Evolutionary conservation across 768 basidiomycete genomes (phyloP).

Genomic region (Macrocybe gigantea): DNA sequence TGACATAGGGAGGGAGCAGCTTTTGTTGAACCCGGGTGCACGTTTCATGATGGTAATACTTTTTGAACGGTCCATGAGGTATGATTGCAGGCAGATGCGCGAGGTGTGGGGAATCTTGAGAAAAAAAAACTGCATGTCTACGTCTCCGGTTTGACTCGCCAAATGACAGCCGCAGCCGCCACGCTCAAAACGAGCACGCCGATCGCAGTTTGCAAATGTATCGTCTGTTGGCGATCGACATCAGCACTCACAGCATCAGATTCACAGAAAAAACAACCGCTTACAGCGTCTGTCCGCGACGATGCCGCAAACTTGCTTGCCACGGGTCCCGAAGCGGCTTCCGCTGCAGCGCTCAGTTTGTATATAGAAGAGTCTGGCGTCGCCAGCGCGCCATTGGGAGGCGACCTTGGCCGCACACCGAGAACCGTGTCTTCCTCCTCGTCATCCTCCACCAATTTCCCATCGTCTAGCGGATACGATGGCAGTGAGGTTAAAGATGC

Average conservation of each 20-base stretch:
- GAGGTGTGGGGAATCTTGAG: too few relatives aligned
- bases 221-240: slow-evolving; percentile 13
- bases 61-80: too few relatives aligned
- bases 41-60: too few relatives aligned
- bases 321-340: neutral
- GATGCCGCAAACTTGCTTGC: too few relatives aligned
- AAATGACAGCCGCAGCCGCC: slow-evolving; percentile 68
- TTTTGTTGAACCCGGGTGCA: too few relatives aligned
- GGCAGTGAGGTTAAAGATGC: too few relatives aligned
- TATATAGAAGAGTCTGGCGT: slow-evolving; percentile 22
- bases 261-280: neutral
- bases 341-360: slow-evolving; percentile 8
- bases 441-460: slow-evolving; percentile 16
- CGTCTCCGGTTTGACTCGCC: slow-evolving; percentile 52
- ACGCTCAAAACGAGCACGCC: slow-evolving; percentile 63
- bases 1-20: too few relatives aligned
- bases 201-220: slow-evolving; percentile 50
- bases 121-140: neutral
- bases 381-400: slow-evolving; percentile 12
- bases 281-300: too few relatives aligned
- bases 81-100: too few relatives aligned
- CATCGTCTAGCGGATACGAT: slow-evolving; percentile 5
- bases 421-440: slow-evolving; percentile 18
- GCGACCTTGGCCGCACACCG: slow-evolving; percentile 11
- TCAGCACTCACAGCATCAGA: slow-evolving; percentile 2